These are phyloP conservation scores for Dendrobium huoshanense DNA, from an alignment of 106 monocot species.

Conservation along the genomic window DNA sequence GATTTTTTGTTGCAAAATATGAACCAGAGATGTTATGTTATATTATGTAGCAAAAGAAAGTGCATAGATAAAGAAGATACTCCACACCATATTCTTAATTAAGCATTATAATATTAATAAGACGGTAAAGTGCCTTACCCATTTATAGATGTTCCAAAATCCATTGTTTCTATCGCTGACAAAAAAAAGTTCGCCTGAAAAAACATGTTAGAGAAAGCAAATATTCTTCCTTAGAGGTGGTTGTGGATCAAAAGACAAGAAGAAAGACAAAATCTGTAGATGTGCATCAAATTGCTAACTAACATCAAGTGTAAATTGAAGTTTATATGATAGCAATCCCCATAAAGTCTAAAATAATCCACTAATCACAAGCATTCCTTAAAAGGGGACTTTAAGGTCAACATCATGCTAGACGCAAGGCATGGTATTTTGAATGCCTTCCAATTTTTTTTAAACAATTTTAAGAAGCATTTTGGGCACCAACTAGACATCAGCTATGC, in stretches of 20 bases:
- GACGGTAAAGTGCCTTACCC: constrained; percentile 33
- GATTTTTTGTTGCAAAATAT: neutral
- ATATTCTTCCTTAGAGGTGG: neutral
- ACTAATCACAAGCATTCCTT: neutral
- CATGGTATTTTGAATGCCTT: neutral
- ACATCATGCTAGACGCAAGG: neutral
- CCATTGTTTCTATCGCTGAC: constrained; percentile 69
- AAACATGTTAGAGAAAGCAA: constrained; percentile 1
- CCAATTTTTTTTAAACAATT: neutral
- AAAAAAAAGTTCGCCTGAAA: constrained; percentile 74
- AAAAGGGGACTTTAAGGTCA: neutral
- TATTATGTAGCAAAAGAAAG: neutral
- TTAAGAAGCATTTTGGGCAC: neutral
- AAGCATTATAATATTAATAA: neutral
- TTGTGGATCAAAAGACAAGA: neutral
- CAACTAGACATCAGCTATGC: neutral
- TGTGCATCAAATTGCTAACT: neutral
- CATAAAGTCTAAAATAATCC: neutral
- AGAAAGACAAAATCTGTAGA: neutral
- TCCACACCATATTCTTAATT: neutral
- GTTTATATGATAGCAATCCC: too few species aligned
- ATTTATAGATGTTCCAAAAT: constrained; percentile 92
- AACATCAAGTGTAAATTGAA: neutral
- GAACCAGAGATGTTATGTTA: neutral
- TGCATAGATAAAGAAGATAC: neutral